Conservation (phyloP, 148 eudicot genomes). For the Rhododendron mucronatum region DNA sequence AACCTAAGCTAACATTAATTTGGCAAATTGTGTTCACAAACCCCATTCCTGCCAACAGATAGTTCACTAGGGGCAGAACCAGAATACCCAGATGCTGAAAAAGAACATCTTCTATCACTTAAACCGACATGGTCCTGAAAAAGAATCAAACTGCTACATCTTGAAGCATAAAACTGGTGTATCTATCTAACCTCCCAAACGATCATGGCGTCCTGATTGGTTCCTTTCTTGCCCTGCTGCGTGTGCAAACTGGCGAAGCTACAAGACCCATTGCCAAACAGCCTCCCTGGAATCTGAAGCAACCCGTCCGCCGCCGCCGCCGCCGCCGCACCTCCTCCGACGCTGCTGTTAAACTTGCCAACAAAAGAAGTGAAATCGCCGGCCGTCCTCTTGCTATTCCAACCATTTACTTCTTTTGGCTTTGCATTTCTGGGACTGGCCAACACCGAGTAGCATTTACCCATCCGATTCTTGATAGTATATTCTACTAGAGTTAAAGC, state of each 20-base stretch:
- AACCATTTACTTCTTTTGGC: constrained; percentile 5
- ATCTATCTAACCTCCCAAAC: constrained; percentile 49
- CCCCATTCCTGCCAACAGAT: not conserved
- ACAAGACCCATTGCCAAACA: constrained; percentile 36
- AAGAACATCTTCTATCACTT: not conserved
- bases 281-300: constrained; percentile 36
- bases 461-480: constrained; percentile 23
- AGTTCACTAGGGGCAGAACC: not conserved
- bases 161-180: not conserved
- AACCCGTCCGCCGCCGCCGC: constrained; percentile 21
- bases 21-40: not conserved
- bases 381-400: constrained; percentile 1
- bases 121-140: not conserved
- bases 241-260: constrained; percentile 39
- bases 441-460: constrained; percentile 35
- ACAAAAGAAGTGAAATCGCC: constrained; percentile 24
- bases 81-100: not conserved
- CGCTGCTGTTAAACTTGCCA: constrained; percentile 26
- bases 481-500: not conserved
- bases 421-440: constrained; percentile 1
- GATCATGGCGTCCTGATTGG: constrained; percentile 61
- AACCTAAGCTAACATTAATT: not conserved
- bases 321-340: not conserved
- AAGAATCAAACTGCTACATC: not conserved
- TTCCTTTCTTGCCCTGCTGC: constrained; percentile 64